Evolutionary conservation across 2,329 filamentous ascomycete species (phyloP), one percentile per base, ranked within the genome.

Genomic region (Talaromyces sp.): DNA sequence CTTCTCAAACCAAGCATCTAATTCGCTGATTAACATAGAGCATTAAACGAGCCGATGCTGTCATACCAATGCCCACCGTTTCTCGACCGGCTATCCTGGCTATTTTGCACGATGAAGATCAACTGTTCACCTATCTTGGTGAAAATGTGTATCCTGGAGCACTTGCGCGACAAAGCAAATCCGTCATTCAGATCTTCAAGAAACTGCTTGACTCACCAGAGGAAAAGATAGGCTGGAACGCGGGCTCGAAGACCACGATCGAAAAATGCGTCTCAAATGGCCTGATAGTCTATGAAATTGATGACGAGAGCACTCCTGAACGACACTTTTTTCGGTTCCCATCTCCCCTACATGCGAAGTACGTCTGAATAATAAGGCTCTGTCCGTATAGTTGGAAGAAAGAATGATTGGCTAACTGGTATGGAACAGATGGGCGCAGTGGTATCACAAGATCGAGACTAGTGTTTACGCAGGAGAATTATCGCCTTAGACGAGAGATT

Each of bases 331-430:
- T 62, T n/a, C 54, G 37, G 16, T 59, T 65, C 24, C 59, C 63
- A 1, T 65, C 63, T 31, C 63, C 59, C 4, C 27, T 62, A 14
- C 63, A 62, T 52, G 58, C 52, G 19, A 58, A 43, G 63, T 65
- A 62, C 6, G 54, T 58, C 4, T 27, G 22, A 22, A 22, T 2
- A 22, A 22, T 2, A 22, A 22, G 22, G 5, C 27, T 31, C 7
- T 31, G 5, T 6, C 27, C 7, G 27, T 31, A 31, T 31, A 31
- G 1, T 31, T 6, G 7, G 27, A 31, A 31, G 6, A 31, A 7
- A 31, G 27, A 31, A 5, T 31, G 27, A 6, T 7, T 31, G 27
- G 7, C 27, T 31, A 7, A 31, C 27, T 31, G 27, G 4, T 6
- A 6, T 6, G 27, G 50, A 3, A 19, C 24, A 65, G 63, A 58